phyloP scores from a whole-genome alignment of 2,329 filamentous ascomycete genomes.

The Ascochyta rabiei region DNA sequence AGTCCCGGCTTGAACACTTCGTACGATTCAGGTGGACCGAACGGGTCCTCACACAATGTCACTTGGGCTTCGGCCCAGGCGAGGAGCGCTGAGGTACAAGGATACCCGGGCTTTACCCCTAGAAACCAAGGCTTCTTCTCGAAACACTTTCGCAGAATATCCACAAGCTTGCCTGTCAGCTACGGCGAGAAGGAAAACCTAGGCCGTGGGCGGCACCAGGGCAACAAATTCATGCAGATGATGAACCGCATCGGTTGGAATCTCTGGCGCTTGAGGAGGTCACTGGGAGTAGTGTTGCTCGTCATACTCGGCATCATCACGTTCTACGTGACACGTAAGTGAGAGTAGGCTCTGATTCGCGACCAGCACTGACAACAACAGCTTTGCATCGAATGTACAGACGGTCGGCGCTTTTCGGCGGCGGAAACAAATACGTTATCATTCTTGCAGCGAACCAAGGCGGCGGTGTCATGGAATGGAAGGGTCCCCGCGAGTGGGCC shows the following conservation, averaged over 20 bases:
- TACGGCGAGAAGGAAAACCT: constrained; percentile 82
- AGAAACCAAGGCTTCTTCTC: constrained; percentile 87
- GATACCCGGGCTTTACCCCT: constrained; percentile 79
- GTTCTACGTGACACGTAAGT: constrained; percentile 78
- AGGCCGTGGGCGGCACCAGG: constrained; percentile 59
- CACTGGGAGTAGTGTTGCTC: constrained; percentile 64
- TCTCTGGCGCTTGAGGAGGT: constrained; percentile 69
- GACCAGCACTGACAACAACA: constrained; percentile 44
- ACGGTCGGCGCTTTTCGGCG: constrained; percentile 74
- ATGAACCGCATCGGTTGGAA: constrained; percentile 54
- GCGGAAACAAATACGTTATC: constrained; percentile 90
- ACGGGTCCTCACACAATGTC: constrained; percentile 59
- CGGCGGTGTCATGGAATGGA: constrained; percentile 99
- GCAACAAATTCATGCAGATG: constrained; percentile 43
- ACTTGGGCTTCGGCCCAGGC: constrained; percentile 85
- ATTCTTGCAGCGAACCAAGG: constrained; percentile 93
- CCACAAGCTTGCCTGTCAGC: constrained; percentile 73
- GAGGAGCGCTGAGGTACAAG: constrained; percentile 73
- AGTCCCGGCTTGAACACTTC: constrained; percentile 78
- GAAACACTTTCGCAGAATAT: constrained; percentile 80
- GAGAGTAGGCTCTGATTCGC: background rate
- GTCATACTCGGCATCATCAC: constrained; percentile 67
- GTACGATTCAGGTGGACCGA: constrained; percentile 66
- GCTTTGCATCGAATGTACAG: constrained; percentile 68
- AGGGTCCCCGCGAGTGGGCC: constrained; percentile 95